Percentiles rank a stretch among this genome's conserved stretches.
Conservation (phyloP, 2,329 filamentous ascomycete genomes). For the Colletotrichum scovillei region DNA sequence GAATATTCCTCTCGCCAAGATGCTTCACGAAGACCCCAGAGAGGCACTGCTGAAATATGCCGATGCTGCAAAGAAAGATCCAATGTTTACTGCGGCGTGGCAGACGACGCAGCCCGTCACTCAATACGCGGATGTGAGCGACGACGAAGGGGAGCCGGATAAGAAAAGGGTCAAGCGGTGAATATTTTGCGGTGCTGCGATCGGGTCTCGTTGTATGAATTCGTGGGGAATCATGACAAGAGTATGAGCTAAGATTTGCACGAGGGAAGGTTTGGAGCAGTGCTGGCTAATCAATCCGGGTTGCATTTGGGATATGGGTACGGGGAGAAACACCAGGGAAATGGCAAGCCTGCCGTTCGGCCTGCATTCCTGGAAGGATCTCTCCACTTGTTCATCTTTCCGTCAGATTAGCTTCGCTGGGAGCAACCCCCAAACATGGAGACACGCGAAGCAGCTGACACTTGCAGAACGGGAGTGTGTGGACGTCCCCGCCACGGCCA, state of each 20-base stretch:
- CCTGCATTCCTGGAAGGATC: not conserved
- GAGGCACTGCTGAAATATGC: conserved; percentile 96
- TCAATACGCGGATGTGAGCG: conserved; percentile 89
- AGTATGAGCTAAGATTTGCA: not conserved
- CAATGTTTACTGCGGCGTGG: conserved; percentile 95
- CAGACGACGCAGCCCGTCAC: conserved; percentile 91
- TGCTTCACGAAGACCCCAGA: conserved; percentile 96
- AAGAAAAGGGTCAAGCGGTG: conserved; percentile 64
- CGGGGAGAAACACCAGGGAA: not conserved
- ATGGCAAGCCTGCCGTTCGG: conserved; percentile 7
- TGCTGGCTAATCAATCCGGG: not conserved
- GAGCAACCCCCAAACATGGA: conserved; percentile 8
- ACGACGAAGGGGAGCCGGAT: conserved; percentile 64
- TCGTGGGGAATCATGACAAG: conserved; percentile 26
- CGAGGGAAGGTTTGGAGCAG: not conserved
- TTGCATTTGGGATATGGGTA: not conserved
- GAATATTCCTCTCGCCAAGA: conserved; percentile 88
- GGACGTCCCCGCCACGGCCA: conserved; percentile 26
- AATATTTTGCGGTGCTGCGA: not conserved
- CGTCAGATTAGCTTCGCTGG: conserved; percentile 29
- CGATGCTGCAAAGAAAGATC: conserved; percentile 91
- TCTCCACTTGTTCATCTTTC: conserved; percentile 31
- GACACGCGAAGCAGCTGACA: conserved; percentile 19
- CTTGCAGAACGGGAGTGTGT: conserved; percentile 23
- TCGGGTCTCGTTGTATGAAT: conserved; percentile 26